Evolutionary conservation across 805 yeast genomes (phyloP).

Genomic region (Barnettozyma botsteinii): DNA sequence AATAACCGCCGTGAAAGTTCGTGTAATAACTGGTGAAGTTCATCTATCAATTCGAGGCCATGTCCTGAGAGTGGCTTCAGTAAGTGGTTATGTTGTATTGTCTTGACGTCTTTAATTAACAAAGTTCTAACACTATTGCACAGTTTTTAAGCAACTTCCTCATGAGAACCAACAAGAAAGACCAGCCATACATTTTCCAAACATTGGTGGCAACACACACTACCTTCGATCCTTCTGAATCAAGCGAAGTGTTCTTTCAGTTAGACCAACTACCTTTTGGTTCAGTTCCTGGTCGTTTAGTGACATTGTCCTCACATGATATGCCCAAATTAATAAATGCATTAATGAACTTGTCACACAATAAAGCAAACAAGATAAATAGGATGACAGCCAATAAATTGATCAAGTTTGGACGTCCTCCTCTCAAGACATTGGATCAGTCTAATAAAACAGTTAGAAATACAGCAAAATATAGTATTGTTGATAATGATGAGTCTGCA

Average conservation of each 20-base stretch:
- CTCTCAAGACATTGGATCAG: too few species aligned
- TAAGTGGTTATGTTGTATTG: too few species aligned
- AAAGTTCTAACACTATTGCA: not conserved
- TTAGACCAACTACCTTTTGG: not conserved
- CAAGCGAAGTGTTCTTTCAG: not conserved
- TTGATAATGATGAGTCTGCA: too few species aligned
- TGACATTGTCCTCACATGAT: conserved; percentile 1
- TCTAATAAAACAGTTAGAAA: too few species aligned
- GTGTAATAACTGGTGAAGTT: conserved; percentile 5
- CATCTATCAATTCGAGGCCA: not conserved
- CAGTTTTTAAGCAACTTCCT: not conserved
- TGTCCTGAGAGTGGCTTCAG: not conserved
- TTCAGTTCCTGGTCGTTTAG: conserved; percentile 1
- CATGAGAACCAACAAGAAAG: not conserved
- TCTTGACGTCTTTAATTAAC: not conserved
- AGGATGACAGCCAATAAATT: too few species aligned
- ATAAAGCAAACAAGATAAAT: too few species aligned
- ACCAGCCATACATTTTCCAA: not conserved
- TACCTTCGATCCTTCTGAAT: too few species aligned
- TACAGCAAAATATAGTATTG: too few species aligned
- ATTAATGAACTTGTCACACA: too few species aligned
- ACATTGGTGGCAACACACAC: conserved; percentile 1
- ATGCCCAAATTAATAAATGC: not conserved
- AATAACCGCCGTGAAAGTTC: conserved; percentile 1
- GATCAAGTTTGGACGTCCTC: too few species aligned